A percentile compares a stretch with the other conserved stretches of the same genome.
These are phyloP conservation scores for Candida verbasci DNA, from an alignment of 805 yeast species.

Conservation along the genomic window DNA sequence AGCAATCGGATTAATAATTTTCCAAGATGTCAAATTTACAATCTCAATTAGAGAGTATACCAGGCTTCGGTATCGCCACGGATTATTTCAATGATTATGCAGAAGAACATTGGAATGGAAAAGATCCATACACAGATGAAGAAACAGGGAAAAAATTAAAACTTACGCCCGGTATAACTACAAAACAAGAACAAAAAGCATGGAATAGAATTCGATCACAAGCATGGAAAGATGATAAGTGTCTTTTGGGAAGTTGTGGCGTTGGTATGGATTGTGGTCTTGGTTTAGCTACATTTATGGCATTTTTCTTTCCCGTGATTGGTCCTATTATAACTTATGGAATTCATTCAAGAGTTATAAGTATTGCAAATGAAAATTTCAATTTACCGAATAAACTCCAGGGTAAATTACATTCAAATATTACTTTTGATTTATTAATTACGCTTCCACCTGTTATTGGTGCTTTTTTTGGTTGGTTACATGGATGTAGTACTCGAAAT, in stretches of 20 bases:
- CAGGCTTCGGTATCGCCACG: conserved; percentile 54
- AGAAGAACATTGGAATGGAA: conserved; percentile 58
- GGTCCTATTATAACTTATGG: conserved; percentile 83
- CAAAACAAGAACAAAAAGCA: conserved; percentile 52
- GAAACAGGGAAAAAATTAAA: conserved; percentile 56
- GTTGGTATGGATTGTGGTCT: conserved; percentile 66
- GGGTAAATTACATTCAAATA: conserved; percentile 73
- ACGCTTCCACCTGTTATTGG: conserved; percentile 82
- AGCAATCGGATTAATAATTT: too few relatives aligned
- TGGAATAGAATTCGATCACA: conserved; percentile 72
- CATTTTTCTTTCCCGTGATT: conserved; percentile 65
- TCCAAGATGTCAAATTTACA: conserved; percentile 19
- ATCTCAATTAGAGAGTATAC: conserved; percentile 34
- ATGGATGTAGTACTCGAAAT: conserved; percentile 84
- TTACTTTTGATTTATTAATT: conserved; percentile 66
- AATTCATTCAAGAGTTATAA: conserved; percentile 65
- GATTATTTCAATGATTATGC: conserved; percentile 65
- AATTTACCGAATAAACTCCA: conserved; percentile 54
- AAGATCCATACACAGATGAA: conserved; percentile 66
- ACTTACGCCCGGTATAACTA: conserved; percentile 50
- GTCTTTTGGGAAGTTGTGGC: conserved; percentile 71
- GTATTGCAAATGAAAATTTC: conserved; percentile 53
- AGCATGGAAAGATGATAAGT: conserved; percentile 87
- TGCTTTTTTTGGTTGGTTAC: conserved; percentile 69
- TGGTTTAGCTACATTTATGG: conserved; percentile 72